These are phyloP conservation scores for Chlorella variabilis DNA, from an alignment of 163 green algal genomes.

Conservation along the genomic window DNA sequence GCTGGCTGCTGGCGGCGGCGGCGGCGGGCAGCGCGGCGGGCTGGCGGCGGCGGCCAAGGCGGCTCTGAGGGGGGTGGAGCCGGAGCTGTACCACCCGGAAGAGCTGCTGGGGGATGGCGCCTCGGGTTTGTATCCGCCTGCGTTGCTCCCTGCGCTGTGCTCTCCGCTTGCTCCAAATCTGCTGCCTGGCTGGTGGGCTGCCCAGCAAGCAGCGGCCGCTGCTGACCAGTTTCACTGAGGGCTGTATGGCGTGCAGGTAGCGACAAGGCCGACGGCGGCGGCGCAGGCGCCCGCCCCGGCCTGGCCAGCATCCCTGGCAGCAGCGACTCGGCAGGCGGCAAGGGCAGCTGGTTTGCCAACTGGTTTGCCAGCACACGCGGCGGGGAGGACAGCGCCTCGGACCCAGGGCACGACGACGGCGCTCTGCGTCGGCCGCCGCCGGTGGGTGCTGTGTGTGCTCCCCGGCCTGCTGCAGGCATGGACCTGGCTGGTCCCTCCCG, in stretches of 20 bases:
- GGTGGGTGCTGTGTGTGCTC: not conserved
- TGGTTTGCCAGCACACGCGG: conserved; percentile 19
- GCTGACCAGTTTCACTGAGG: no score
- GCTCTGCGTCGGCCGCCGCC: conserved; percentile 21
- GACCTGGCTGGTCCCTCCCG: no score
- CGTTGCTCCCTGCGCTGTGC: not conserved
- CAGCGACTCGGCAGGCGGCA: conserved; percentile 7
- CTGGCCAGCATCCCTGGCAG: conserved; percentile 19
- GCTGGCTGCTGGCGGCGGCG: not conserved
- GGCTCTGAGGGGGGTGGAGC: conserved; percentile 46
- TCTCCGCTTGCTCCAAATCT: no score
- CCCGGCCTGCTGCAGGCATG: not conserved
- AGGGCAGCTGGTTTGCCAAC: conserved; percentile 43
- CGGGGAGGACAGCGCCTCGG: not conserved
- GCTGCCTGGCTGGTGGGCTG: no score
- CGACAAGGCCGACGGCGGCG: not conserved
- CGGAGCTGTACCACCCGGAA: conserved; percentile 57
- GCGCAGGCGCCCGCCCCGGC: not conserved
- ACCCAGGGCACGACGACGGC: conserved; percentile 12
- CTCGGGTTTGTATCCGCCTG: not conserved
- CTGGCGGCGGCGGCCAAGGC: conserved; percentile 27
- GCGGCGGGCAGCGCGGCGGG: not conserved
- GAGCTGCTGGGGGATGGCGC: conserved; percentile 44
- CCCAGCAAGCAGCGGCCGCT: no score
- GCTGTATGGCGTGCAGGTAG: no score